phyloP scores from a whole-genome alignment of 129 eudicot genomes.

The Helianthus annuus region HanXRQr2.0-SUNRISE NC_035449.2:80513653-80514152 shows the following conservation, averaged over 20 bases:
- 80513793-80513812: slow-evolving; percentile 53
- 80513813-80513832: slow-evolving; percentile 39
- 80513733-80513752: slow-evolving; percentile 78
- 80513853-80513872: slow-evolving; percentile 54
- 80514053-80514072: neutral
- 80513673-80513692: neutral
- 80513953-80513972: too few relatives aligned
- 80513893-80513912: slow-evolving; percentile 48
- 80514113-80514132: slow-evolving; percentile 19
- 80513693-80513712: neutral
- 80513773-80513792: slow-evolving; percentile 53
- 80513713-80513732: neutral
- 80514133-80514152: slow-evolving; percentile 67
- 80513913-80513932: slow-evolving; percentile 33
- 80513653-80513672: too few relatives aligned
- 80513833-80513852: slow-evolving; percentile 32
- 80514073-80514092: slow-evolving; percentile 15
- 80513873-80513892: slow-evolving; percentile 43
- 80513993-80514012: too few relatives aligned
- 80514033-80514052: too few relatives aligned
- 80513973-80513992: too few relatives aligned
- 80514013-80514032: too few relatives aligned
- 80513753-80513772: slow-evolving; percentile 58
- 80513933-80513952: neutral
- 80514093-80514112: neutral